phyloP scores from a whole-genome alignment of 2,329 filamentous ascomycete genomes.

The Stagonosporopsis rhizophila region DNA sequence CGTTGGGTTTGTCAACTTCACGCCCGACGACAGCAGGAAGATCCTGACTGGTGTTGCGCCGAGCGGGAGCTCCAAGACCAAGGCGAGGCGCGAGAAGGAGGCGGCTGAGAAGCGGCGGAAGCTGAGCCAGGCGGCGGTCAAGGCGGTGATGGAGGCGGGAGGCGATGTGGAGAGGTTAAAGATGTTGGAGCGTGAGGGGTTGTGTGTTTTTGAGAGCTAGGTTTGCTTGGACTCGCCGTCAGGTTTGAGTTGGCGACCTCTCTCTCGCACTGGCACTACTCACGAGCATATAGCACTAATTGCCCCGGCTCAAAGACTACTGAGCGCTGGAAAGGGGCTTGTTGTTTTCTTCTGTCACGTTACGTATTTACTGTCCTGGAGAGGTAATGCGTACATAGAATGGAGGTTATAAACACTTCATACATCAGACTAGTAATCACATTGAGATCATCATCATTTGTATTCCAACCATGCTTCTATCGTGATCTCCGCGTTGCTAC shows the following conservation, averaged over 20 bases:
- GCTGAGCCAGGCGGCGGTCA: conserved; percentile 71
- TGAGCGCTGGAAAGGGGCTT: conserved; percentile 1
- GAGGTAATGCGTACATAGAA: conserved; percentile 24
- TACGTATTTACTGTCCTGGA: conserved; percentile 18
- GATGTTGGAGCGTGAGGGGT: conserved; percentile 52
- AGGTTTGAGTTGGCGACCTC: conserved; percentile 2
- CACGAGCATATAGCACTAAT: not conserved
- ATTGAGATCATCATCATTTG: not conserved
- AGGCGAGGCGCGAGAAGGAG: conserved; percentile 89
- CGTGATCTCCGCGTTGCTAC: not conserved
- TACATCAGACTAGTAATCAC: conserved; percentile 9
- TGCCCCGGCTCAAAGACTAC: conserved; percentile 6
- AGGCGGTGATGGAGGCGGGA: conserved; percentile 73
- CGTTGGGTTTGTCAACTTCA: conserved; percentile 88
- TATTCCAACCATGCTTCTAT: not conserved
- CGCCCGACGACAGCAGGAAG: conserved; percentile 76
- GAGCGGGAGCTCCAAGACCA: conserved; percentile 90
- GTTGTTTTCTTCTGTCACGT: not conserved
- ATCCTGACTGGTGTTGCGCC: conserved; percentile 92
- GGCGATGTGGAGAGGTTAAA: conserved; percentile 63
- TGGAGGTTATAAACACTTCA: conserved; percentile 8
- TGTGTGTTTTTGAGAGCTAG: conserved; percentile 39
- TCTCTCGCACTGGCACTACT: not conserved
- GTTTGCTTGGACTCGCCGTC: conserved; percentile 5
- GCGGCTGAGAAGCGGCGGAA: conserved; percentile 76